Conservation (phyloP, 768 basidiomycete species). For the Mycena alexandri region DNA sequence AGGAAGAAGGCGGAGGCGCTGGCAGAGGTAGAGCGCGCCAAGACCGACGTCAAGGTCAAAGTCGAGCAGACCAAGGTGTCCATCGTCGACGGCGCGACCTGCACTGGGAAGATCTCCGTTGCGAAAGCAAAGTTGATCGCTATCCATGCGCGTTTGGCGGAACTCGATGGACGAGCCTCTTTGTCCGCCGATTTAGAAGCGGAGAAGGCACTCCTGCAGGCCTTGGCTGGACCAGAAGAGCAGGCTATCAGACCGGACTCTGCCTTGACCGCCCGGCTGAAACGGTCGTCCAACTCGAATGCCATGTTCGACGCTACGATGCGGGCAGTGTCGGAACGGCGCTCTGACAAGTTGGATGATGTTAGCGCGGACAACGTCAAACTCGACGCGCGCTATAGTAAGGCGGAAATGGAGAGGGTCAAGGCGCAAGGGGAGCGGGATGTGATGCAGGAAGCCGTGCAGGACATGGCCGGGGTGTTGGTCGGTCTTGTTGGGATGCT, state of each 20-base stretch:
- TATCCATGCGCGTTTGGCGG: constrained; percentile 71
- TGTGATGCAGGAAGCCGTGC: constrained; percentile 71
- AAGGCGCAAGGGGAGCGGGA: constrained; percentile 77
- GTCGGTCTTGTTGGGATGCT: constrained; percentile 85
- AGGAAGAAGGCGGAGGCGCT: constrained; percentile 80
- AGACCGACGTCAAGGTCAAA: constrained; percentile 78
- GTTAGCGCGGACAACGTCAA: constrained; percentile 76
- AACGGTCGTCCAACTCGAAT: constrained; percentile 78
- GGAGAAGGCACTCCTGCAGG: constrained; percentile 76
- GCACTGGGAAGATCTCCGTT: constrained; percentile 76
- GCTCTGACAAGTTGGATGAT: constrained; percentile 84
- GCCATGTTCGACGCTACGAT: constrained; percentile 90
- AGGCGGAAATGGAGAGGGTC: constrained; percentile 77
- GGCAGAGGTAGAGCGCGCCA: constrained; percentile 80
- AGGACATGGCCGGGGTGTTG: constrained; percentile 74
- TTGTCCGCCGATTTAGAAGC: constrained; percentile 74
- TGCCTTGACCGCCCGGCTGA: constrained; percentile 66
- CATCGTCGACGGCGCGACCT: constrained; percentile 82
- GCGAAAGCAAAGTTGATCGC: constrained; percentile 77
- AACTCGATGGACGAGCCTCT: constrained; percentile 61
- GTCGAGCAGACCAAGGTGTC: constrained; percentile 77
- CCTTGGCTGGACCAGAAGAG: constrained; percentile 80
- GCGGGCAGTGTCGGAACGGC: constrained; percentile 84
- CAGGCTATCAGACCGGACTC: constrained; percentile 71
- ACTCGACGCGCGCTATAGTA: constrained; percentile 73